Evolutionary conservation across 2,329 filamentous ascomycete species (phyloP).

Genomic region (Colletotrichum musicola): DNA sequence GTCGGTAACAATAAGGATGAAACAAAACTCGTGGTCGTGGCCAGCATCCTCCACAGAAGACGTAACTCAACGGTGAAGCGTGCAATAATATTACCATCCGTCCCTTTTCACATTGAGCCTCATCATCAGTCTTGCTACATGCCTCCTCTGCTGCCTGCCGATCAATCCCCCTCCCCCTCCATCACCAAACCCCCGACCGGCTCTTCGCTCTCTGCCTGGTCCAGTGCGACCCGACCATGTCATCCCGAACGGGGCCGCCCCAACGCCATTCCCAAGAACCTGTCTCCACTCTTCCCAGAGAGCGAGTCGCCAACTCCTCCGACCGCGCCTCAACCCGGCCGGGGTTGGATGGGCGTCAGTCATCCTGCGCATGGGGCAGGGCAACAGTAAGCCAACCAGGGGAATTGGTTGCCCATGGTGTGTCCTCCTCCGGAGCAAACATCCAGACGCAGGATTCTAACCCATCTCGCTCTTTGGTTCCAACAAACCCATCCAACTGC

Average conservation of each 20-base stretch:
- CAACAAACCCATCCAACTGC: neutral
- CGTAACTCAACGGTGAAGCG: no score
- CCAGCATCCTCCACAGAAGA: no score
- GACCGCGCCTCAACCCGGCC: neutral
- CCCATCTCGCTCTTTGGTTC: neutral
- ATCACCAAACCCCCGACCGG: slow-evolving; percentile 1
- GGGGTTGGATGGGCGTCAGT: neutral
- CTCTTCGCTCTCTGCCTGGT: slow-evolving; percentile 12
- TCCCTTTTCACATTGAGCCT: no score
- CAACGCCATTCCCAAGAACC: neutral
- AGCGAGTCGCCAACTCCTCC: slow-evolving; percentile 3
- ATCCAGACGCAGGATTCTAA: neutral
- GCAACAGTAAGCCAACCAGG: neutral
- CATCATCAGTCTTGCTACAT: neutral
- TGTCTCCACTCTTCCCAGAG: slow-evolving; percentile 1
- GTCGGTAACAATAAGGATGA: no score
- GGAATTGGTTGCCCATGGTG: no score
- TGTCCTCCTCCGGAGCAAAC: neutral
- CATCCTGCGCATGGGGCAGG: neutral
- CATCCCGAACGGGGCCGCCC: neutral
- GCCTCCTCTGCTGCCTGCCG: slow-evolving; percentile 15
- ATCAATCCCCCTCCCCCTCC: slow-evolving; percentile 3
- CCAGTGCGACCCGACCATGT: slow-evolving; percentile 12
- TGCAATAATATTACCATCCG: no score
- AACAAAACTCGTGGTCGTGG: no score